Evolutionary conservation across 1,284 basidiomycete genomes (phyloP).

Genomic region (Trametes versicolor): DNA sequence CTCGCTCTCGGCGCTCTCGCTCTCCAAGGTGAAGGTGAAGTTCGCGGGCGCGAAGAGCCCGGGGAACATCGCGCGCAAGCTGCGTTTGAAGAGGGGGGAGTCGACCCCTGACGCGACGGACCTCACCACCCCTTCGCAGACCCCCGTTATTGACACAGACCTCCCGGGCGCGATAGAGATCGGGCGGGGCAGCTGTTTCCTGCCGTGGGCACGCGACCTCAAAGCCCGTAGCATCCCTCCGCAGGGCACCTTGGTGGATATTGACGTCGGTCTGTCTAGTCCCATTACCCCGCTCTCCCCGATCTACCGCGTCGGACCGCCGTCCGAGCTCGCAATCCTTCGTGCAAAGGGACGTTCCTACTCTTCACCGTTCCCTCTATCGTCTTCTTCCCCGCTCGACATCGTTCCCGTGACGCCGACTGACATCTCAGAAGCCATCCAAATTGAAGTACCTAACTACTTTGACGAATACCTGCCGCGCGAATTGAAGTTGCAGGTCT

Average conservation of each 20-base stretch:
- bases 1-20: conserved; percentile 54
- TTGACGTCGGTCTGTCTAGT: conserved; percentile 39
- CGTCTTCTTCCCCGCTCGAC: conserved; percentile 58
- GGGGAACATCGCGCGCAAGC: conserved; percentile 63
- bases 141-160: conserved; percentile 32
- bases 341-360: conserved; percentile 68
- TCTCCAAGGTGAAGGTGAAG: conserved; percentile 59
- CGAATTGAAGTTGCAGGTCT: conserved; percentile 77
- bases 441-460: conserved; percentile 54
- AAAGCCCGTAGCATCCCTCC: conserved; percentile 42
- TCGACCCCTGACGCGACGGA: conserved; percentile 22
- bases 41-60: conserved; percentile 53
- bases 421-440: conserved; percentile 61
- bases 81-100: conserved; percentile 56
- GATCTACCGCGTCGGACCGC: conserved; percentile 33
- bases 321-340: conserved; percentile 39
- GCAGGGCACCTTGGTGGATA: conserved; percentile 44
- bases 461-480: conserved; percentile 78
- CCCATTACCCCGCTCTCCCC: conserved; percentile 36
- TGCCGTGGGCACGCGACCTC: conserved; percentile 55
- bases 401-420: conserved; percentile 56
- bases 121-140: conserved; percentile 18
- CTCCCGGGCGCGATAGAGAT: conserved; percentile 34
- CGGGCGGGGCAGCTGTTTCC: conserved; percentile 49
- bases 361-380: conserved; percentile 67